A percentile compares a stretch with the other conserved stretches of the same genome.
Evolutionary conservation across 345 rosid species (phyloP).

Genomic region (Mercurialis annua): DNA sequence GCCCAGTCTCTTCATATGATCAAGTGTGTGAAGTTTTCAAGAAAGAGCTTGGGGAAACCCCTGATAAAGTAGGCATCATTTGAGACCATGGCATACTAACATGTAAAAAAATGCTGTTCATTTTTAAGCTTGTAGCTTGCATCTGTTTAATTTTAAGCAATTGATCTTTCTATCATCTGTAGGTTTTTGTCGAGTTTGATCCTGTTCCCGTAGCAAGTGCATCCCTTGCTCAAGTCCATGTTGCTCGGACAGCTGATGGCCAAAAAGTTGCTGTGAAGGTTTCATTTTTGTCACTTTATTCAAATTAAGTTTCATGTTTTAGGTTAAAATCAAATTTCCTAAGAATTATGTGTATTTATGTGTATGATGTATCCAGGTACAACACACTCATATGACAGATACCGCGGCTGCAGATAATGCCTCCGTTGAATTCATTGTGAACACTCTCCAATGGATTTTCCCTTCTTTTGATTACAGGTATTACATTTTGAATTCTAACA

Average conservation of each 20-base stretch:
- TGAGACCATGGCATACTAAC: background rate
- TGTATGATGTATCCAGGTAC: constrained; percentile 55
- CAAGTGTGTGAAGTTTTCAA: constrained; percentile 89
- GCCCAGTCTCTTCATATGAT: constrained; percentile 88
- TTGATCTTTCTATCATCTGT: constrained; percentile 17
- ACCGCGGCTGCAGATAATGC: constrained; percentile 92
- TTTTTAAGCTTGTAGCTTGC: background rate
- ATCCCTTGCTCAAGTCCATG: constrained; percentile 99
- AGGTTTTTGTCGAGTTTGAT: constrained; percentile 80
- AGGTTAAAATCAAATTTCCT: constrained; percentile 12
- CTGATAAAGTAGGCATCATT: constrained; percentile 64
- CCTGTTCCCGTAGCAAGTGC: constrained; percentile 96
- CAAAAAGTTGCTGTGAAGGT: constrained; percentile 95
- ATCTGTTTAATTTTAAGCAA: background rate
- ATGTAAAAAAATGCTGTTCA: background rate
- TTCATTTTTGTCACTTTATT: constrained; percentile 18
- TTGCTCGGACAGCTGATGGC: constrained; percentile 68
- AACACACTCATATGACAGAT: constrained; percentile 90
- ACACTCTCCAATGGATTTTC: constrained; percentile 71
- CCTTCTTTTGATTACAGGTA: constrained; percentile 97
- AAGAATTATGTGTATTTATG: constrained; percentile 7
- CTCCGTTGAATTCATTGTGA: constrained; percentile 69
- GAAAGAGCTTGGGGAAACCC: constrained; percentile 83
- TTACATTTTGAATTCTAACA: background rate
- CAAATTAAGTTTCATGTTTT: constrained; percentile 12